These are phyloP conservation scores for Kentomonas sorsogonicus DNA, from an alignment of 208 protist genomes.

Conservation along the genomic window DNA sequence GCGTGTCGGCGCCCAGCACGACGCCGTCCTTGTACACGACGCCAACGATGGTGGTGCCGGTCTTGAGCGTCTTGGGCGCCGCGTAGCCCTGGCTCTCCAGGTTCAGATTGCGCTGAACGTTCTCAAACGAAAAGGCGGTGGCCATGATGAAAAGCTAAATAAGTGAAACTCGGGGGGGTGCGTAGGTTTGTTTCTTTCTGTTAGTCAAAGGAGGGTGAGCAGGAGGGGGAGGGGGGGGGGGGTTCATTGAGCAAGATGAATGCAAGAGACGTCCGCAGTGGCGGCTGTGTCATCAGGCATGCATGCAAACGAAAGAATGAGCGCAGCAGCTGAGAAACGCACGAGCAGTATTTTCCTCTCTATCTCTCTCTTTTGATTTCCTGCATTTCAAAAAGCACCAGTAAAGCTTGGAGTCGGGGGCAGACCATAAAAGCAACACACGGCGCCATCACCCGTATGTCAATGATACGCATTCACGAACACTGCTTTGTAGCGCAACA, in stretches of 20 bases:
- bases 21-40: constrained; percentile 98
- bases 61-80: constrained; percentile 93
- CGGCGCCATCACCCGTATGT: too few relatives aligned
- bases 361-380: too few relatives aligned
- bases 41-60: constrained; percentile 99
- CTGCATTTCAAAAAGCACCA: too few relatives aligned
- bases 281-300: too few relatives aligned
- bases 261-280: too few relatives aligned
- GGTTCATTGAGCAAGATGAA: not conserved
- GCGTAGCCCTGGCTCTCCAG: constrained; percentile 65
- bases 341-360: too few relatives aligned
- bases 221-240: not conserved
- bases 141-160: not conserved
- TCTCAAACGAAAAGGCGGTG: constrained; percentile 92
- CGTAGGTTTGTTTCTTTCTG: constrained; percentile 12
- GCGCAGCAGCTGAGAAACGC: too few relatives aligned
- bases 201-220: not conserved
- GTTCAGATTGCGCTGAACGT: constrained; percentile 88
- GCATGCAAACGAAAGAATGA: too few relatives aligned
- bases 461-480: too few relatives aligned
- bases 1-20: constrained; percentile 99
- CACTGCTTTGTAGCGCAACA: too few relatives aligned
- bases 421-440: too few relatives aligned
- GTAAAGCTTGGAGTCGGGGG: too few relatives aligned
- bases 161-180: not conserved